Percentiles rank a stretch among this genome's conserved stretches.
Evolutionary conservation across 179 eudicot species (phyloP).

Genomic region (Carnegiea gigantea): DNA sequence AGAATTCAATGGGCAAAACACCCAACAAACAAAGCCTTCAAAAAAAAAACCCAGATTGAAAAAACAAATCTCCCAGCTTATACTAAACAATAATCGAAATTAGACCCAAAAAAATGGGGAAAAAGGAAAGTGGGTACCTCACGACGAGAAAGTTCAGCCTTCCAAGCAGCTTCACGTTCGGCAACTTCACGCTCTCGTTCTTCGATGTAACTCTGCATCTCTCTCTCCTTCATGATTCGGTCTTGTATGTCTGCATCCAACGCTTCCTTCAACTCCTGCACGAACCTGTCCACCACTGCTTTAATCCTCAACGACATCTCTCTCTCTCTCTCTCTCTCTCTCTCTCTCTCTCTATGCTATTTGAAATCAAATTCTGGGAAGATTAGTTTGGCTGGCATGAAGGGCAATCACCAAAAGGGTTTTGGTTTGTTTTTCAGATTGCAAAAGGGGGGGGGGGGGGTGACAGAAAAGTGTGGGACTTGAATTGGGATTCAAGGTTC

Average conservation of each 20-base stretch:
- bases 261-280: slow-evolving; percentile 88
- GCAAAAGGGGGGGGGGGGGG: not conserved
- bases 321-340: slow-evolving; percentile 13
- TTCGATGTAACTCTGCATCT: slow-evolving; percentile 94
- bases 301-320: slow-evolving; percentile 82
- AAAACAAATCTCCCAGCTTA: not conserved
- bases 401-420: not conserved
- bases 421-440: slow-evolving; percentile 2
- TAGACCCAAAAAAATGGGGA: not conserved
- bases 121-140: slow-evolving; percentile 47
- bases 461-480: slow-evolving; percentile 6
- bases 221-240: slow-evolving; percentile 95
- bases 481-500: not conserved
- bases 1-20: not conserved
- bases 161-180: slow-evolving; percentile 99
- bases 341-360: not conserved
- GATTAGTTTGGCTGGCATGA: not conserved
- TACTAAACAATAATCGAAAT: not conserved
- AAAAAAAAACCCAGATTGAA: not conserved
- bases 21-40: not conserved
- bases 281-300: slow-evolving; percentile 88
- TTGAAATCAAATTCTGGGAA: not conserved
- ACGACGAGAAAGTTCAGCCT: slow-evolving; percentile 96
- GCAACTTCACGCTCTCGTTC: slow-evolving; percentile 98
- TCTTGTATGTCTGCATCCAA: slow-evolving; percentile 93